Base-by-base conservation (phyloP, 805 yeast genomes). In the Metschnikowia matae region DNA sequence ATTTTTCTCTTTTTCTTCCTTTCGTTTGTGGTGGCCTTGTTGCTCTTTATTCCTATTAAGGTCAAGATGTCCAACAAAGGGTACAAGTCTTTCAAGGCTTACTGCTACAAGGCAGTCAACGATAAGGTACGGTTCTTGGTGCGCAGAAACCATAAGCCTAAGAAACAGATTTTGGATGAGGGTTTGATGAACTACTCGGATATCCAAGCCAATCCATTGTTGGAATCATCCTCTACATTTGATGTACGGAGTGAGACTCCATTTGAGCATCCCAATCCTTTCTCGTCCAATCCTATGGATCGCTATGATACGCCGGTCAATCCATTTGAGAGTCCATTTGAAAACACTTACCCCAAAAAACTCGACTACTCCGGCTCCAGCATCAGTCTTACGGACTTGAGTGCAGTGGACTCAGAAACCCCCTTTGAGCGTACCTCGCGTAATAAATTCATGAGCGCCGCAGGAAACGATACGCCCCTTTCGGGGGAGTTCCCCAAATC, bases 1-100 rank as follows among this genome's bases (percentile, higher is more conserved):
- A 78, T 89, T 57, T 89, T 94, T 91, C 69, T 82, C 11, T 66
- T 86, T 48, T 86, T 87, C 71, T 77, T 85, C 52, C 60, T 79
- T 47, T 74, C 75, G 62, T 78, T 86, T 50, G 56, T 72, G 21
- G 59, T 81, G 48, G 91, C 89, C 0, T 53, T 84, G 54, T 35
- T 81, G 2, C 71, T 76, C 51, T 74, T 75, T 43, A 56, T 80
- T 13, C 85, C 83, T 3, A 76, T 85, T 2, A 75, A 73, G 55
- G 70, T 75, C 48, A 76, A 71, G 53, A 61, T 77, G 11, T 64
- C 75, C 36, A 54, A 58, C 31, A 62, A 66, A 15, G 70, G 69
- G 3, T 68, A 62, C 48, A 74, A 71, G 44, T 72, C 80, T 11
- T 65, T 85, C 49, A 84, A 80, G 56, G 81, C 80, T 53, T 85